Evolutionary conservation across 352 stramenopile genomes (phyloP), one percentile per base, ranked within the genome.

Genomic region (Globisporangium alternatum): DNA sequence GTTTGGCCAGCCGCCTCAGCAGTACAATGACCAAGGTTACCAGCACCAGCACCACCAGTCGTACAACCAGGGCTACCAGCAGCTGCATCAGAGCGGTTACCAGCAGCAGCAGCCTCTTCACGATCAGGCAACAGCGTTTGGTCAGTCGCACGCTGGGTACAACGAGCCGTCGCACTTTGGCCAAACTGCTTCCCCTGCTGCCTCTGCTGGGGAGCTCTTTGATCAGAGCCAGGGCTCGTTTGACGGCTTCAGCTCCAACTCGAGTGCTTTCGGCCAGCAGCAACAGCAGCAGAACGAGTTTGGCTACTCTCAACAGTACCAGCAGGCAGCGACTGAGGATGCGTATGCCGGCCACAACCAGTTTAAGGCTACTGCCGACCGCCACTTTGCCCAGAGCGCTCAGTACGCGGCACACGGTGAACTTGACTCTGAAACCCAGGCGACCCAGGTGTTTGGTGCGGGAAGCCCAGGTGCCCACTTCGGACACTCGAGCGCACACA

Each of bases 21-120:
- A 73, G 58, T 67, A 67, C 9, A 67, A 62, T 15, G 62, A 67
- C 33, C 74, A 73, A 25, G 63, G 67, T n/a, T 82, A 73, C 52
- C 71, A 80, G 13, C 57, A 62, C 25, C 30, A n/a, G n/a, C n/a
- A 41, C 28, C 43, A 52, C n/a, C 21, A 30, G 35, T 60, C 70
- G 22, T 75, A 78, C 19, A 62, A 69, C 19, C 72, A 88, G 64
- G 57, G 44, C 39, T 64, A 64, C 44, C 44, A 53, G 43, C 33
- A 39, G 33, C 33, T 10, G 35, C 35, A 41, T 9, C 35, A 41
- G 12, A 15, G 35, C 9, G 35, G 9, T 4, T 41, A 41, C 6
- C 8, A 15, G 9, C 25, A 28, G 37, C 39, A 67, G 30, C 35
- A 67, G 61, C 17, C 28, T 9, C 47, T 31, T 13, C 19, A 58